Evolutionary conservation across 1,284 basidiomycete species (phyloP).

Genomic region (Schizophyllum commune): DNA sequence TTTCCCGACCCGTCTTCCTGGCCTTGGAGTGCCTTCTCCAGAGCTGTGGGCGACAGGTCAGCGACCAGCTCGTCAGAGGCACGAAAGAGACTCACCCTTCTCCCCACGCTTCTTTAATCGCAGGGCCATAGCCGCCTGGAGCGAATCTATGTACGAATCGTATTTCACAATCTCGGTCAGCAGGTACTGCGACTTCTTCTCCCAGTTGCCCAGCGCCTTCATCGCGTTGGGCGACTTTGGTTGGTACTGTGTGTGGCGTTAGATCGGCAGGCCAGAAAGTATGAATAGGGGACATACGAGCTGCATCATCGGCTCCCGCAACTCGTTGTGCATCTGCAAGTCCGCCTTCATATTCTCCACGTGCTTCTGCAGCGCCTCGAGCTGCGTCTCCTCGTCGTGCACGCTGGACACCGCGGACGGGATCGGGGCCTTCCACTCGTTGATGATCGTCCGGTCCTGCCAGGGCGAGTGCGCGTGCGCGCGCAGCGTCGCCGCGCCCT

Average conservation of each 20-base stretch:
- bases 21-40: too few species aligned
- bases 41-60: too few species aligned
- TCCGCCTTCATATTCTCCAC: constrained; percentile 73
- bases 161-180: constrained; percentile 93
- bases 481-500: constrained; percentile 55
- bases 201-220: constrained; percentile 88
- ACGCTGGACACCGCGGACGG: constrained; percentile 76
- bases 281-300: constrained; percentile 48
- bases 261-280: constrained; percentile 1
- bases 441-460: constrained; percentile 77
- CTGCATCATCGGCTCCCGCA: constrained; percentile 77
- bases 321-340: constrained; percentile 74
- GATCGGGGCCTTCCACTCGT: constrained; percentile 91
- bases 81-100: constrained; percentile 37
- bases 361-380: constrained; percentile 81
- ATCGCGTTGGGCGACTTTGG: constrained; percentile 64
- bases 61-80: too few species aligned
- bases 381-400: constrained; percentile 88
- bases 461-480: constrained; percentile 36
- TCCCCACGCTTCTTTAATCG: constrained; percentile 82
- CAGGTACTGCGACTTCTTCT: constrained; percentile 82
- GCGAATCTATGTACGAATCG: constrained; percentile 88
- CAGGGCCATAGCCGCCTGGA: constrained; percentile 73
- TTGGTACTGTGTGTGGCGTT: constrained; percentile 54
- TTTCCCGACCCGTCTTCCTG: too few species aligned